Percentiles rank a stretch among this genome's conserved stretches.
These are phyloP conservation scores for Tremella yokohamensis DNA, from an alignment of 768 basidiomycete genomes.

Conservation along the genomic window DNA sequence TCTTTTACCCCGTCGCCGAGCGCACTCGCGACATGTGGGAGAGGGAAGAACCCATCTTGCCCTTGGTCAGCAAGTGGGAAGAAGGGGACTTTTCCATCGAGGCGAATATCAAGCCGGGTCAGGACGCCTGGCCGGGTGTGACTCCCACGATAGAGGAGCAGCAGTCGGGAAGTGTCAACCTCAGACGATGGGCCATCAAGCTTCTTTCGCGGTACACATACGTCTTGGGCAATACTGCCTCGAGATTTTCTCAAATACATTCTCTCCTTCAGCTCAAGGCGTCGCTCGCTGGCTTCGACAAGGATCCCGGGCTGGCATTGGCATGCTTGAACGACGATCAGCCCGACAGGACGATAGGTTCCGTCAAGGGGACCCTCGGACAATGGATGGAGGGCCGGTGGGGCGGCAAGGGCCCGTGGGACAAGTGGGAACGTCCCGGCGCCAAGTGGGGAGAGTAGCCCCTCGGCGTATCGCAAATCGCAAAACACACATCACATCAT, in stretches of 20 bases:
- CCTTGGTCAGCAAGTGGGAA: slow-evolving; percentile 35
- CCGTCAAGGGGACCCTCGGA: slow-evolving; percentile 14
- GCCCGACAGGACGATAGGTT: slow-evolving; percentile 14
- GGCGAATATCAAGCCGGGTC: slow-evolving; percentile 22
- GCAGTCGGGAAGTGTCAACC: slow-evolving; percentile 16
- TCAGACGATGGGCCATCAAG: slow-evolving; percentile 43
- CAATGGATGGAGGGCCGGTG: slow-evolving; percentile 40
- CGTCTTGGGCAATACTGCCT: slow-evolving; percentile 31
- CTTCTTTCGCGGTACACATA: slow-evolving; percentile 45
- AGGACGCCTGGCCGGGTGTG: slow-evolving; percentile 29
- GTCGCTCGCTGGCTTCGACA: slow-evolving; percentile 19
- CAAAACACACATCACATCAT: too few relatives aligned
- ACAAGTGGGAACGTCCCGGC: neutral
- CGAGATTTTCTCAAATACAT: slow-evolving; percentile 31
- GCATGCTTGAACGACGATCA: slow-evolving; percentile 48
- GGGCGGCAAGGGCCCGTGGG: slow-evolving; percentile 13
- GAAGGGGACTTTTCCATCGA: slow-evolving; percentile 38
- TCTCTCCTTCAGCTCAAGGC: slow-evolving; percentile 12
- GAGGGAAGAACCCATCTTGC: slow-evolving; percentile 41
- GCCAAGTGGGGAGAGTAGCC: too few relatives aligned
- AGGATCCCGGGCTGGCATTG: slow-evolving; percentile 23
- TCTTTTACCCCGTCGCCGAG: slow-evolving; percentile 4
- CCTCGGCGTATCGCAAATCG: too few relatives aligned
- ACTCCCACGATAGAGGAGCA: neutral
- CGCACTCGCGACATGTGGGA: slow-evolving; percentile 18